Percentiles rank a stretch among this genome's conserved stretches.
phyloP scores from a whole-genome alignment of 805 yeast genomes.

The Candida insectorum region DNA sequence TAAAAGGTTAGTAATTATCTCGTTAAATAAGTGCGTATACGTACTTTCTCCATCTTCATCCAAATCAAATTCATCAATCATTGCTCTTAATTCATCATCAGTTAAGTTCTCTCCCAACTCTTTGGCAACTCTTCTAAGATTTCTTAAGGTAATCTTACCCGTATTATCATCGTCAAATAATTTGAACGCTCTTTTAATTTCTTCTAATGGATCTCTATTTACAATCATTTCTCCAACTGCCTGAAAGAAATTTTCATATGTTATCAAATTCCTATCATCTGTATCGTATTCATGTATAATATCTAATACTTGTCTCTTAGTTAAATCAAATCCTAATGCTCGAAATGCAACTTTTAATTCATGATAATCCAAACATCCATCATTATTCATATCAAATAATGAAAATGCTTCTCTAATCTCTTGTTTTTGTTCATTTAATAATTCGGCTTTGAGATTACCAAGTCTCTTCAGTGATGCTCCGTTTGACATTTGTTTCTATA shows the following conservation, averaged over 20 bases:
- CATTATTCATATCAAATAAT: conserved; percentile 88
- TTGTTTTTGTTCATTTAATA: conserved; percentile 82
- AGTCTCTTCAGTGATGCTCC: conserved; percentile 13
- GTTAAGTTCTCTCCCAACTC: conserved; percentile 89
- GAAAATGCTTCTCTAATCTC: conserved; percentile 91
- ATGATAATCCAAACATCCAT: conserved; percentile 87
- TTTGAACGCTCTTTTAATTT: conserved; percentile 83
- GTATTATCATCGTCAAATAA: conserved; percentile 85
- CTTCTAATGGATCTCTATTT: conserved; percentile 89
- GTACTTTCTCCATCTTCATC: conserved; percentile 91
- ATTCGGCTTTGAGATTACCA: conserved; percentile 56
- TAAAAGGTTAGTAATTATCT: conserved; percentile 29
- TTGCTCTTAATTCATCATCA: conserved; percentile 90
- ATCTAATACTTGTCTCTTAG: conserved; percentile 70
- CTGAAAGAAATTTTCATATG: conserved; percentile 77
- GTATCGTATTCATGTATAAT: conserved; percentile 79
- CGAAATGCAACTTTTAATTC: conserved; percentile 91
- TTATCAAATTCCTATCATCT: conserved; percentile 67
- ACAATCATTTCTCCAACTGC: conserved; percentile 80
- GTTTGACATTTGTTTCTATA: neutral
- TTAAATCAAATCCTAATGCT: conserved; percentile 86
- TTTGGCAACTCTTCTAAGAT: conserved; percentile 83
- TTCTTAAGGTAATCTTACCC: conserved; percentile 79
- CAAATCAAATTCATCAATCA: conserved; percentile 96
- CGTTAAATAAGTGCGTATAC: conserved; percentile 20